These are phyloP conservation scores for Podochytrium sp. DNA, from an alignment of 192 early-diverging fungal species.

Conservation along the genomic window DNA sequence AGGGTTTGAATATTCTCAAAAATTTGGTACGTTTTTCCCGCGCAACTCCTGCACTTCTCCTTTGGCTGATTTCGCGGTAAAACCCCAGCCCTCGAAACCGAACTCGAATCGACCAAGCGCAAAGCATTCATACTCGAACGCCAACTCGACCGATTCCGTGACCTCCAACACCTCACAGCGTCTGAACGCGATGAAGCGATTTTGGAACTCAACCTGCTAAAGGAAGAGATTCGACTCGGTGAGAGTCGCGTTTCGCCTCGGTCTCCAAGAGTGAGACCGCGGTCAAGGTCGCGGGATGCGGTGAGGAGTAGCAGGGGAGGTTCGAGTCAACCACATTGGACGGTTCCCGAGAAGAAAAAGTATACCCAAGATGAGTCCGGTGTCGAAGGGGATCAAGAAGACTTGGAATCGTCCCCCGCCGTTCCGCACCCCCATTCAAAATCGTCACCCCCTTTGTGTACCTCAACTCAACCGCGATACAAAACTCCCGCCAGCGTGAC, in stretches of 20 bases:
- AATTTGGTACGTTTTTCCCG: background rate
- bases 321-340: background rate
- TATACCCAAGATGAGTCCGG: background rate
- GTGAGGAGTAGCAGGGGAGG: background rate
- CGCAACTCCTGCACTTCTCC: no score
- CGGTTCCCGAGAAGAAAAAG: background rate
- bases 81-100: constrained; percentile 4
- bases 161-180: constrained; percentile 25
- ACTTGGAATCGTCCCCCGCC: background rate
- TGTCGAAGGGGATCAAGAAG: constrained; percentile 10
- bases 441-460: no score
- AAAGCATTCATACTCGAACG: constrained; percentile 26
- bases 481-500: no score
- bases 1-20: no score
- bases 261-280: background rate
- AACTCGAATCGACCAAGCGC: constrained; percentile 12
- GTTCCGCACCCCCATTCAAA: background rate
- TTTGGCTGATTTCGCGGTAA: no score
- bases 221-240: constrained; percentile 12
- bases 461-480: background rate
- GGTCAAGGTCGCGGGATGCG: background rate
- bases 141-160: constrained; percentile 23
- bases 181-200: constrained; percentile 26
- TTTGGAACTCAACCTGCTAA: constrained; percentile 19
- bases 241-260: constrained; percentile 1